phyloP scores from a whole-genome alignment of 352 stramenopile genomes.

The Phytophthora podocarpi region DNA sequence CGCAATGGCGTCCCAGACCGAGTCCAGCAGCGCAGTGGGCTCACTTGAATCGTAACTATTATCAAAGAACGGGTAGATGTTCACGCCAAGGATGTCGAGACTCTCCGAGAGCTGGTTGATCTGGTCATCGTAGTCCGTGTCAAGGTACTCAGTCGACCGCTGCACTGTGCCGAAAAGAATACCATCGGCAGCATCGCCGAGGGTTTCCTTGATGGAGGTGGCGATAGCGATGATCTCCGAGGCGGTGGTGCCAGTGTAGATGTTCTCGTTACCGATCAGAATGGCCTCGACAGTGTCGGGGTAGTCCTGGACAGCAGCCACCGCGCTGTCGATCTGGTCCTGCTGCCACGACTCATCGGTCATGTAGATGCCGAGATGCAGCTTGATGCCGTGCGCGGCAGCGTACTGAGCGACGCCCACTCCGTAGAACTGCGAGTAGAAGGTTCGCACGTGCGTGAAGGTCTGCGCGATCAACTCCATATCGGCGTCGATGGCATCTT shows the following conservation, averaged over 20 bases:
- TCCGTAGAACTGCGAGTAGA: conserved; percentile 62
- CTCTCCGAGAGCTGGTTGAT: conserved; percentile 42
- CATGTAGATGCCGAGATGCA: conserved; percentile 68
- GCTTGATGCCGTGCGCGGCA: conserved; percentile 53
- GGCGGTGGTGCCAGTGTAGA: conserved; percentile 38
- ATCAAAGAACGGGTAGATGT: conserved; percentile 73
- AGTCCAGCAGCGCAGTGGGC: conserved; percentile 46
- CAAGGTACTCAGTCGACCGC: conserved; percentile 65
- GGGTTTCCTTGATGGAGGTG: conserved; percentile 37
- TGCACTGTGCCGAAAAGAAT: conserved; percentile 69
- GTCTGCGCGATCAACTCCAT: conserved; percentile 56
- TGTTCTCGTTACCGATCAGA: conserved; percentile 65
- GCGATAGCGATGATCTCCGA: conserved; percentile 46
- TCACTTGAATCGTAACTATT: conserved; percentile 54
- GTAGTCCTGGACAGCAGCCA: conserved; percentile 55
- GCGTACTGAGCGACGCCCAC: conserved; percentile 55
- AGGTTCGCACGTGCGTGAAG: conserved; percentile 65
- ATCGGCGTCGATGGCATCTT: conserved; percentile 47
- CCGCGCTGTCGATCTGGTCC: conserved; percentile 49
- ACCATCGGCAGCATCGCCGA: conserved; percentile 35
- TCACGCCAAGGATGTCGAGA: conserved; percentile 64
- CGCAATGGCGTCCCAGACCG: conserved; percentile 52
- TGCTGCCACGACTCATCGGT: conserved; percentile 56
- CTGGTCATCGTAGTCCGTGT: conserved; percentile 45
- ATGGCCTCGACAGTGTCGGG: conserved; percentile 58